Base-by-base conservation (phyloP, 2,329 filamentous ascomycete species). In the Calonectria pauciramosa region DNA sequence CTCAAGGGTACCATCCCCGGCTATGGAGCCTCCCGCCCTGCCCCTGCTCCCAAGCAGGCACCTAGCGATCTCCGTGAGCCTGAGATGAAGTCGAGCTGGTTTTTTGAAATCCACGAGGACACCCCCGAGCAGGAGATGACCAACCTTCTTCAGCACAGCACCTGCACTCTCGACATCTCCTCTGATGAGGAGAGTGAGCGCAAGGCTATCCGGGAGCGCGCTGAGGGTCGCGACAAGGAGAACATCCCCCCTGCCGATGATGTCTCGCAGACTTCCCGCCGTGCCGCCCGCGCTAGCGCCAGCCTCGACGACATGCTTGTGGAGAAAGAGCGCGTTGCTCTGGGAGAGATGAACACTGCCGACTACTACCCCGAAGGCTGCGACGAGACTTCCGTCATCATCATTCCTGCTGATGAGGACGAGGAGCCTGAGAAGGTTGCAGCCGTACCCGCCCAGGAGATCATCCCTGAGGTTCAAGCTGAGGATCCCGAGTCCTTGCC, bases 41-140 rank as follows among this genome's bases (percentile, higher is more conserved):
- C 78, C 72, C 77, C 83, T 73, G 82, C 78, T 71, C 77, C 76
- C 72, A 82, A 80, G 70, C 63, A 79, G 74, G 38, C 76, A 77
- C 49, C 77, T 74, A 34, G 65, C 73, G 73, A 76, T 64, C 82
- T 90, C 44, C 76, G 85, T 52, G 87, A 88, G 74, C 82, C 88
- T 28, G 88, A 90, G 68, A 84, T 89, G 80, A 91, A 94, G 82
- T 89, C 91, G 41, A 90, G 90, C 72, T 98, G 96, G 96, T 94
- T 94, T 87, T 99, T 99, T 83, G 94, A 96, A 73, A 99, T 99
- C 81, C 93, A 98, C 83, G 95, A 98, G 83, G 96, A 99, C 84
- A 95, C 95, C 0, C 91, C 94, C 10, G 95, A 98, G 83, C 94
- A 98, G 82, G 94, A 98, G 83, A 94, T 97, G 85, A 95, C 96